Evolutionary conservation across 2,329 filamentous ascomycete genomes (phyloP).

Genomic region (Lojkania enalia): DNA sequence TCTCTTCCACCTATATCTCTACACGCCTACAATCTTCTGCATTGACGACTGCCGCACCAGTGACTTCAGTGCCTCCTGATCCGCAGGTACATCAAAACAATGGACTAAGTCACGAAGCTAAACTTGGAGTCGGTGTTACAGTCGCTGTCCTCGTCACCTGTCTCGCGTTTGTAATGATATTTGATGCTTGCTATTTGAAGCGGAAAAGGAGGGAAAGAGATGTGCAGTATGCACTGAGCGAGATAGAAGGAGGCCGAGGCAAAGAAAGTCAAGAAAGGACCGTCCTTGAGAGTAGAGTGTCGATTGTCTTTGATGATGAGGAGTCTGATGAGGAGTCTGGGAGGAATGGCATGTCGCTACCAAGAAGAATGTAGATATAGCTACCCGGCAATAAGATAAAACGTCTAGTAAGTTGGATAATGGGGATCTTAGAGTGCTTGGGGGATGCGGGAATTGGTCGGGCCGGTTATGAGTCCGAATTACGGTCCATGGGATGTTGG

Average conservation of each 20-base stretch:
- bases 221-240: slow-evolving; percentile 21
- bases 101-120: slow-evolving; percentile 7
- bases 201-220: slow-evolving; percentile 20
- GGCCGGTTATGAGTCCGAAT: no score
- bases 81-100: slow-evolving; percentile 5
- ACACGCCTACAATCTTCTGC: no score
- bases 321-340: slow-evolving; percentile 15
- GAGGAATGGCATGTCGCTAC: slow-evolving; percentile 25
- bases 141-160: slow-evolving; percentile 10
- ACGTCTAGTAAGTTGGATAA: no score
- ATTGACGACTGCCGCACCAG: background rate
- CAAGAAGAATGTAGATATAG: slow-evolving; percentile 28
- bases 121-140: slow-evolving; percentile 16
- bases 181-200: slow-evolving; percentile 21
- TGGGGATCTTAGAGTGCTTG: no score
- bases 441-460: no score
- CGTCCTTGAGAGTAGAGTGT: slow-evolving; percentile 29
- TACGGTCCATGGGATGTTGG: no score
- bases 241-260: slow-evolving; percentile 21
- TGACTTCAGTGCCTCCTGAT: background rate
- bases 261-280: slow-evolving; percentile 26
- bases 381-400: no score
- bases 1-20: background rate
- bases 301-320: slow-evolving; percentile 24
- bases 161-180: slow-evolving; percentile 11